Evolutionary conservation across 768 basidiomycete genomes (phyloP).

Genomic region (Pleurotus sapidus): DNA sequence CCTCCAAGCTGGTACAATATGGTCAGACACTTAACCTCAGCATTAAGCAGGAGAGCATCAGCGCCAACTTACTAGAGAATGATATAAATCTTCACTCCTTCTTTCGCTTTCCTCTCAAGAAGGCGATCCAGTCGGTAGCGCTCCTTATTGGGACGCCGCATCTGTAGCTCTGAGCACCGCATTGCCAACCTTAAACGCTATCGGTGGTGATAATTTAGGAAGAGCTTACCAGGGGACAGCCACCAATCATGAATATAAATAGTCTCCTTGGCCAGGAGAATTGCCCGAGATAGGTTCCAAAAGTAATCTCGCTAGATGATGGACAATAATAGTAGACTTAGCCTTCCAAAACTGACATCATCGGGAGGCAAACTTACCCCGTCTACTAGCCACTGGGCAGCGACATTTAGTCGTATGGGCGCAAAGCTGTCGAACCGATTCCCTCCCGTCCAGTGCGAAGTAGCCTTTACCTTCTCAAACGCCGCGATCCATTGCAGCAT

Average conservation of each 20-base stretch:
- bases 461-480: conserved; percentile 73
- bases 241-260: conserved; percentile 99
- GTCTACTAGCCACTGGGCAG: conserved; percentile 98
- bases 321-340: background rate
- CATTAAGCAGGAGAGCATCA: too few species aligned
- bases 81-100: conserved; percentile 94
- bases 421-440: conserved; percentile 96
- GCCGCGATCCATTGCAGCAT: conserved; percentile 98
- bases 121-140: conserved; percentile 85
- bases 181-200: background rate
- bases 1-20: conserved; percentile 68
- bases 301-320: conserved; percentile 84
- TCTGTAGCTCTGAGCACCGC: conserved; percentile 57
- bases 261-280: conserved; percentile 80
- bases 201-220: background rate
- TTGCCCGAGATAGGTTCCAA: conserved; percentile 93
- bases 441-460: conserved; percentile 71
- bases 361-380: conserved; percentile 56
- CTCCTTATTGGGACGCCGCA: conserved; percentile 82
- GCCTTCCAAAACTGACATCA: too few species aligned
- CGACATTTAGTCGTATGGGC: conserved; percentile 88
- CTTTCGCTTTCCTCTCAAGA: conserved; percentile 86
- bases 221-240: conserved; percentile 73
- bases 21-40: too few species aligned
- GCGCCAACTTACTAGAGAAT: conserved; percentile 76